Base-by-base conservation (phyloP, 2,329 filamentous ascomycete genomes). In the Phialophora tarda region DNA sequence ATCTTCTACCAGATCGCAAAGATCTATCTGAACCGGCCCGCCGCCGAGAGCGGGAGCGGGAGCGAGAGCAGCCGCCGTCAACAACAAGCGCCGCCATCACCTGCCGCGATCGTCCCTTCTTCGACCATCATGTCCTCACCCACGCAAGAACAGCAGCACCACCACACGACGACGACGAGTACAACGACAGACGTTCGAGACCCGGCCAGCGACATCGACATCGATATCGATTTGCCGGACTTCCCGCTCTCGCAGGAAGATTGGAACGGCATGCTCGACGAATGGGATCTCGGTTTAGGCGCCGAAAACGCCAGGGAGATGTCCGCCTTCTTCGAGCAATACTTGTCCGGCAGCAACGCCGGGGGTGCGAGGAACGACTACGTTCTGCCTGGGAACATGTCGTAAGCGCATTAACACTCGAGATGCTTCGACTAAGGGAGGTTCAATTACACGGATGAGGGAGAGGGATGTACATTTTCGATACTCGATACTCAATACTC, bases 261-360 rank as follows among this genome's bases (percentile, higher is more conserved):
- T 26, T 71, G 68, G 66, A 62, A 71, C 50, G 59, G 53, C 12
- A 69, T 71, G 64, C 62, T 71, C 38, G 56, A 69, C 30, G 69
- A 67, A 17, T 71, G 68, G 68, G 68, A 71, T 55, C 59, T 71
- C 6, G 69, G 69, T 10, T 50, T 70, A 2, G 69, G 63, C 17
- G 63, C 54, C 28, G 61, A 64, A 34, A 66, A 66, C 24, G 58
- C 68, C 12, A 50, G 66, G 32, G 66, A 69, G 41, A 71, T 70
- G 59, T 69, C 68, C 17, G 57, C 60, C 17, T 70, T 67, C 59
- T 67, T 71, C 44, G 67, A 64, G 23, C 59, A 64, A 23, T 64
- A 60, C n/a, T 17, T 65, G 53, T 30, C 48, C 4, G 24, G 44
- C 48, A 51, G 38, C 38, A 44, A n/a, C 17, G 17, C 38, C 17